Conservation (phyloP, 129 eudicot species). For the Flaveria trinervia region DNA sequence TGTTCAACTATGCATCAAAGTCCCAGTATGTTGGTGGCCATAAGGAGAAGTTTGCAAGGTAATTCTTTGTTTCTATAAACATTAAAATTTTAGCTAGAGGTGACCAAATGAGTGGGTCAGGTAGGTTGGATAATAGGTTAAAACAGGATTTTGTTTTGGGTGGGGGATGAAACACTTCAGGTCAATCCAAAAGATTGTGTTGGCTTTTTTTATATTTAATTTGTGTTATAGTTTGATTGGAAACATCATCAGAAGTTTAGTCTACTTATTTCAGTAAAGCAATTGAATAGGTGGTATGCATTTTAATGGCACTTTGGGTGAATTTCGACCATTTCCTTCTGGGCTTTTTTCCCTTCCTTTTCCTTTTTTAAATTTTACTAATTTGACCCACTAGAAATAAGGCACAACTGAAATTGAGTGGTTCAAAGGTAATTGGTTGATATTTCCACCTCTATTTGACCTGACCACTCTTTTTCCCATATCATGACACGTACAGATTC, state of each 20-base stretch:
- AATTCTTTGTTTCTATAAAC: constrained; percentile 3
- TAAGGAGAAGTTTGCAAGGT: constrained; percentile 71
- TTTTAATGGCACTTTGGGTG: background rate
- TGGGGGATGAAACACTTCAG: background rate
- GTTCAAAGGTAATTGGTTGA: background rate
- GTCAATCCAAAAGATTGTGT: background rate
- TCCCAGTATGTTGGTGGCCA: constrained; percentile 62
- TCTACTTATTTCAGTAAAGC: background rate
- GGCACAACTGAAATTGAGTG: background rate
- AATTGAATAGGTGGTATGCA: background rate
- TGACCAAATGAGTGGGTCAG: background rate
- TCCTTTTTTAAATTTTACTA: background rate
- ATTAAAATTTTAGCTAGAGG: background rate
- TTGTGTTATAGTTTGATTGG: background rate
- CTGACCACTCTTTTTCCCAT: background rate
- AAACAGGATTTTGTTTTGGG: background rate
- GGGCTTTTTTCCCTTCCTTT: background rate
- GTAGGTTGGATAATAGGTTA: background rate
- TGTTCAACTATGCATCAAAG: constrained; percentile 65
- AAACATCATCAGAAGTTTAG: background rate
- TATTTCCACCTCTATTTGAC: background rate
- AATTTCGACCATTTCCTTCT: background rate
- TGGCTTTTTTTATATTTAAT: background rate
- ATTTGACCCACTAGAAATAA: background rate
- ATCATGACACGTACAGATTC: constrained; percentile 5